Percentiles rank a stretch among this genome's conserved stretches.
These are phyloP conservation scores for Suillus occidentalis DNA, from an alignment of 768 basidiomycete genomes.

Conservation along the genomic window DNA sequence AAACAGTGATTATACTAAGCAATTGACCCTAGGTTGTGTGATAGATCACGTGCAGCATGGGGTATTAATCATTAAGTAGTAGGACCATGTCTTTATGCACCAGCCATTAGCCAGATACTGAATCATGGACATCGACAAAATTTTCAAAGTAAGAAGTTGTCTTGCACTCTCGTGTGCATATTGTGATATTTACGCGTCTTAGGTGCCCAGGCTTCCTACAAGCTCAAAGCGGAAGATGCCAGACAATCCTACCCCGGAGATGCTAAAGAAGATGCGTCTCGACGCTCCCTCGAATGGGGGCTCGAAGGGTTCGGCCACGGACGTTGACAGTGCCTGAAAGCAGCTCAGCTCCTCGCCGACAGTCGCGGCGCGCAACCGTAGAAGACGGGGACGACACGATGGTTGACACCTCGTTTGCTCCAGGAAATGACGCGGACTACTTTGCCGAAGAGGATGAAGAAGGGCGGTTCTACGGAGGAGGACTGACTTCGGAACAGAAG, in stretches of 20 bases:
- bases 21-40: too few species aligned
- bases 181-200: conserved; percentile 5
- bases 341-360: conserved; percentile 17
- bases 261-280: conserved; percentile 77
- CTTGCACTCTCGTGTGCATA: background rate
- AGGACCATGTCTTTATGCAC: conserved; percentile 2
- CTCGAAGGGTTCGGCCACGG: conserved; percentile 10
- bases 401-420: conserved; percentile 58
- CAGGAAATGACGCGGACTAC: conserved; percentile 88
- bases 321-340: conserved; percentile 8
- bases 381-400: conserved; percentile 50
- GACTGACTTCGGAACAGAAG: conserved; percentile 90
- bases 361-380: conserved; percentile 49
- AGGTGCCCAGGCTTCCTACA: conserved; percentile 69
- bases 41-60: background rate
- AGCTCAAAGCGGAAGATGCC: conserved; percentile 74
- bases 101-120: background rate
- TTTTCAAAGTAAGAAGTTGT: conserved; percentile 42
- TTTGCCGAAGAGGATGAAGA: conserved; percentile 90
- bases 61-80: background rate
- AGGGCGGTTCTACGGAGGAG: conserved; percentile 92
- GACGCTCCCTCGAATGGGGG: conserved; percentile 33
- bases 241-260: conserved; percentile 75
- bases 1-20: background rate
- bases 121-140: conserved; percentile 49